Evolutionary conservation across 1,284 basidiomycete genomes (phyloP).

Genomic region (Marasmius sp.): DNA sequence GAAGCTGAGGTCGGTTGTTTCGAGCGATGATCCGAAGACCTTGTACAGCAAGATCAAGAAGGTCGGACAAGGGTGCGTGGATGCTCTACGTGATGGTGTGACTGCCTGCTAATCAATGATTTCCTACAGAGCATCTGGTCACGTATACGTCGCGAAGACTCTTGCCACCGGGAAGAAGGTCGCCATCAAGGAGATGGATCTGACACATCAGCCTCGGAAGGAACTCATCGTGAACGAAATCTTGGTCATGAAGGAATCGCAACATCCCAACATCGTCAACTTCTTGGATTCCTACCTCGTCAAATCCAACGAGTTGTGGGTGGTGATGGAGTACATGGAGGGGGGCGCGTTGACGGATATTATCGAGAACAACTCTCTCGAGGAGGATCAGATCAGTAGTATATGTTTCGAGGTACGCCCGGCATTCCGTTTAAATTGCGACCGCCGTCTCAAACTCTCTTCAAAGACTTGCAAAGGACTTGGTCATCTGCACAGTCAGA

Average conservation of each 20-base stretch:
- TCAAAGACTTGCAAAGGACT: slow-evolving; percentile 91
- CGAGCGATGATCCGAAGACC: slow-evolving; percentile 82
- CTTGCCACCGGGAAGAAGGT: slow-evolving; percentile 88
- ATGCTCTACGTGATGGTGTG: slow-evolving; percentile 4
- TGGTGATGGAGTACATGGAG: slow-evolving; percentile 99
- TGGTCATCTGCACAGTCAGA: slow-evolving; percentile 89
- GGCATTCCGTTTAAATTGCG: not conserved
- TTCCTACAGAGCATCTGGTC: slow-evolving; percentile 81
- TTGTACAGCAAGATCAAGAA: slow-evolving; percentile 98
- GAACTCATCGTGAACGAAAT: slow-evolving; percentile 99
- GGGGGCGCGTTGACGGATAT: slow-evolving; percentile 97
- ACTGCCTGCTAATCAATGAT: not conserved
- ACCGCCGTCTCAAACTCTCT: not conserved
- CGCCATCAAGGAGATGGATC: slow-evolving; percentile 99
- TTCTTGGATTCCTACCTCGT: slow-evolving; percentile 93
- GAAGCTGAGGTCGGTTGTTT: slow-evolving; percentile 89
- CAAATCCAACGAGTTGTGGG: slow-evolving; percentile 94
- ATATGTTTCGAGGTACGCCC: slow-evolving; percentile 85
- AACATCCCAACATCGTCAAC: slow-evolving; percentile 99
- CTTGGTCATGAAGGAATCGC: slow-evolving; percentile 97
- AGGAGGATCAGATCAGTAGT: slow-evolving; percentile 95
- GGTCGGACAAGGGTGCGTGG: slow-evolving; percentile 93
- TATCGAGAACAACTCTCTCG: slow-evolving; percentile 95
- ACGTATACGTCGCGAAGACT: slow-evolving; percentile 98
- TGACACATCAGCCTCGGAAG: slow-evolving; percentile 93